These are phyloP conservation scores for Rubroboletus pulcherrimus DNA, from an alignment of 768 basidiomycete species.

Conservation along the genomic window DNA sequence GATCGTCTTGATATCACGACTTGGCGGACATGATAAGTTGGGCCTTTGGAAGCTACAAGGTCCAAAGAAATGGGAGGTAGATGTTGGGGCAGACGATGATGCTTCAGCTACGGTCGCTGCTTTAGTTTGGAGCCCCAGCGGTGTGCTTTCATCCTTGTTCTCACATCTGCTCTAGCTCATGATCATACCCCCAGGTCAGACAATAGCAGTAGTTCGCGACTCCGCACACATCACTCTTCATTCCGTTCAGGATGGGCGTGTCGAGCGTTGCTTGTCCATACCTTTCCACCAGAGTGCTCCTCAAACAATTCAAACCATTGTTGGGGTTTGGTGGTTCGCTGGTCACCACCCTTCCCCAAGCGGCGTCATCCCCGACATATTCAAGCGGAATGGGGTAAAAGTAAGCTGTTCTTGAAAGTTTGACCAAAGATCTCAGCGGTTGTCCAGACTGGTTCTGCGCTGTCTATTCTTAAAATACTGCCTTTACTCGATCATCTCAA, in stretches of 20 bases:
- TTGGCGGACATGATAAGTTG: slow-evolving; percentile 65
- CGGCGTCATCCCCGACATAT: slow-evolving; percentile 67
- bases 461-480: slow-evolving; percentile 62
- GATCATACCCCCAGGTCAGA: slow-evolving; percentile 46
- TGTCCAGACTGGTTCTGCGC: slow-evolving; percentile 70
- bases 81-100: slow-evolving; percentile 49
- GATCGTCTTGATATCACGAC: slow-evolving; percentile 59
- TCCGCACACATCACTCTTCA: slow-evolving; percentile 67
- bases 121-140: slow-evolving; percentile 81
- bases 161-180: slow-evolving; percentile 1
- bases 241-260: slow-evolving; percentile 73
- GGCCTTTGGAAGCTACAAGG: slow-evolving; percentile 82
- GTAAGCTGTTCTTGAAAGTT: slow-evolving; percentile 37
- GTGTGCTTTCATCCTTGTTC: slow-evolving; percentile 36
- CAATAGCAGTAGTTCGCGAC: slow-evolving; percentile 66
- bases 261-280: slow-evolving; percentile 47
- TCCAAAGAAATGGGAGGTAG: slow-evolving; percentile 78
- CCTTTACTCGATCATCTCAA: slow-evolving; percentile 70
- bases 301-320: slow-evolving; percentile 31
- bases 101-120: slow-evolving; percentile 47
- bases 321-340: slow-evolving; percentile 72
- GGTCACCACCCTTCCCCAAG: slow-evolving; percentile 39
- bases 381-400: slow-evolving; percentile 60
- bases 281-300: slow-evolving; percentile 11
- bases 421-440: slow-evolving; percentile 3